Conservation (phyloP, 1,139 yeast species). For the Spencermartinsiella ligniputridi region DNA sequence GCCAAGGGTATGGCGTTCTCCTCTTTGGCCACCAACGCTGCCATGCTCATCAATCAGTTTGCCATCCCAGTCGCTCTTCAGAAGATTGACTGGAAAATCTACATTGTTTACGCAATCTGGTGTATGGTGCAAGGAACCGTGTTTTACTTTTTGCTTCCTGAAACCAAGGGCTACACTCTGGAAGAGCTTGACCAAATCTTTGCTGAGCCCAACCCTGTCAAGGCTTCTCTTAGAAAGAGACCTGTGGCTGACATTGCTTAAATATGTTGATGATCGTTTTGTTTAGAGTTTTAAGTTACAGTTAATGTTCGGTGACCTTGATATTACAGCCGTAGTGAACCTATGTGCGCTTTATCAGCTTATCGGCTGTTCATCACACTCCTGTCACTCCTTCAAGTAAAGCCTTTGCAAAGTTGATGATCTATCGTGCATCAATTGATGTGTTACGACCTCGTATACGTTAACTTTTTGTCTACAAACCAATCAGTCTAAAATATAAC, state of each 20-base stretch:
- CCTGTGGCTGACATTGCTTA: slow-evolving; percentile 2
- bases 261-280: too few relatives aligned
- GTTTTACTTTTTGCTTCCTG: slow-evolving; percentile 40
- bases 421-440: too few relatives aligned
- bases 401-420: too few relatives aligned
- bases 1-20: slow-evolving; percentile 32
- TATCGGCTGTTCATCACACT: too few relatives aligned
- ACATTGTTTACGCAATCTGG: slow-evolving; percentile 42
- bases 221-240: slow-evolving; percentile 12
- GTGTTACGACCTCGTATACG: too few relatives aligned
- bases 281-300: too few relatives aligned
- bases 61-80: slow-evolving; percentile 56
- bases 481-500: too few relatives aligned
- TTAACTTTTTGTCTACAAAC: too few relatives aligned
- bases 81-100: slow-evolving; percentile 54
- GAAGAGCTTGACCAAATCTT: slow-evolving; percentile 46
- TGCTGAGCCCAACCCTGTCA: slow-evolving; percentile 24
- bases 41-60: slow-evolving; percentile 41
- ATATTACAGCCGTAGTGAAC: too few relatives aligned
- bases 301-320: too few relatives aligned
- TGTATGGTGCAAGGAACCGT: slow-evolving; percentile 17
- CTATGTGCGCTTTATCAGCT: too few relatives aligned
- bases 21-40: slow-evolving; percentile 22
- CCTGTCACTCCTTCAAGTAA: too few relatives aligned
- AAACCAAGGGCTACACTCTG: slow-evolving; percentile 43